Percentiles rank a stretch among this genome's conserved stretches.
These are phyloP conservation scores for Mycocalia duriaeana DNA, from an alignment of 1,284 basidiomycete genomes.

Conservation along the genomic window DNA sequence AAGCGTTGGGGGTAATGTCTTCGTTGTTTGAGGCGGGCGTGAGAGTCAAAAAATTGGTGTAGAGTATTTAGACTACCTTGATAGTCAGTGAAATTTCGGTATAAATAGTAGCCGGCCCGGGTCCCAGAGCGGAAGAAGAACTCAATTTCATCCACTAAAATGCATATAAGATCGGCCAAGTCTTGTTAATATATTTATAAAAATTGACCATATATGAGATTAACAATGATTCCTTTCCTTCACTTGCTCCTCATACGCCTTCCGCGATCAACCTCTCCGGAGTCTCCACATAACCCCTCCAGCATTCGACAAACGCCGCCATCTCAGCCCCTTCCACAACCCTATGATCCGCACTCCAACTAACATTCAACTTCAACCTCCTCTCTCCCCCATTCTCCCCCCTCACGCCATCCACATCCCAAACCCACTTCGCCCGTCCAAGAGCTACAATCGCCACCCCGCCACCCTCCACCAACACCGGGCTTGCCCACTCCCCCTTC, in stretches of 20 bases:
- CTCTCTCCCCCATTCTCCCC: constrained; percentile 44
- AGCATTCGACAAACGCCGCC: constrained; percentile 85
- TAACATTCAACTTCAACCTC: constrained; percentile 71
- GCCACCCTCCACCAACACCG: constrained; percentile 83
- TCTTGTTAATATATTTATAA: too few relatives aligned
- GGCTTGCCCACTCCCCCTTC: constrained; percentile 64
- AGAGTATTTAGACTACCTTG: too few relatives aligned
- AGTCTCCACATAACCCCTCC: constrained; percentile 81
- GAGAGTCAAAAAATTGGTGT: too few relatives aligned
- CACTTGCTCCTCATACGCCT: constrained; percentile 46
- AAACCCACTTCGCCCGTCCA: constrained; percentile 80
- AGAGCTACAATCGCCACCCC: constrained; percentile 90
- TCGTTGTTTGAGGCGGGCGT: too few relatives aligned
- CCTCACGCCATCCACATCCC: constrained; percentile 48
- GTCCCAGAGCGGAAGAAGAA: too few relatives aligned
- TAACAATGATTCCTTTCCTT: too few relatives aligned
- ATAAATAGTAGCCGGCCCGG: too few relatives aligned
- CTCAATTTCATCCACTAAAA: too few relatives aligned
- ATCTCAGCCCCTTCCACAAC: constrained; percentile 91
- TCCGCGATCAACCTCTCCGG: constrained; percentile 73
- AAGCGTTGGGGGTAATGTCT: too few relatives aligned
- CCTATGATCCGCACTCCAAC: constrained; percentile 89
- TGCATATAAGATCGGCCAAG: too few relatives aligned
- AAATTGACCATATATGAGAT: too few relatives aligned
- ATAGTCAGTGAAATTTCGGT: too few relatives aligned